phyloP scores from a whole-genome alignment of 1,139 yeast genomes.

The Ashbya aceris region DNA sequence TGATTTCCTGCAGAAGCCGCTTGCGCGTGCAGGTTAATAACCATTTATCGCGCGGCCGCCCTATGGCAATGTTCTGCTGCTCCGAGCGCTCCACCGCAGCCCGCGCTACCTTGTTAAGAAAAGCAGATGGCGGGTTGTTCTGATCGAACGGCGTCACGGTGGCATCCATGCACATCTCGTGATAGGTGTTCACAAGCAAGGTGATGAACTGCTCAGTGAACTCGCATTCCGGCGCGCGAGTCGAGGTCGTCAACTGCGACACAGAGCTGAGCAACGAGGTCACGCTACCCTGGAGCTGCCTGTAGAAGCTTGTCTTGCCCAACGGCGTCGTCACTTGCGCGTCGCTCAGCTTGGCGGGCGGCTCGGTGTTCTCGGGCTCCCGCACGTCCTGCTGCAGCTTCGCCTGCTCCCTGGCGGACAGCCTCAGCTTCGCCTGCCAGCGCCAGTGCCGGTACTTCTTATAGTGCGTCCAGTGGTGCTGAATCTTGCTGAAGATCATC shows the following conservation, averaged over 20 bases:
- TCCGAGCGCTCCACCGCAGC: slow-evolving; percentile 22
- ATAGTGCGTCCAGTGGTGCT: no score
- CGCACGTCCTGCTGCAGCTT: no score
- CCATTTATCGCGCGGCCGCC: slow-evolving; percentile 21
- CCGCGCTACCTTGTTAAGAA: slow-evolving; percentile 26
- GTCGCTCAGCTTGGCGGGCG: not conserved
- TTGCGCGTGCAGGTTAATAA: slow-evolving; percentile 23
- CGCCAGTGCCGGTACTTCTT: no score
- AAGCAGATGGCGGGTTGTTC: slow-evolving; percentile 29
- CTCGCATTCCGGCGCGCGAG: slow-evolving; percentile 1
- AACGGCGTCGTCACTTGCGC: not conserved
- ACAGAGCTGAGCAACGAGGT: slow-evolving; percentile 24
- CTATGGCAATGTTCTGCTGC: slow-evolving; percentile 18
- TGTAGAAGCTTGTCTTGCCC: slow-evolving; percentile 1
- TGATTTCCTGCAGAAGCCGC: slow-evolving; percentile 22
- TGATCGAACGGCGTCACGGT: slow-evolving; percentile 30
- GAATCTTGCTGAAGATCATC: no score
- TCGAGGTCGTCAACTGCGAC: slow-evolving; percentile 15
- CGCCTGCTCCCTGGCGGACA: no score
- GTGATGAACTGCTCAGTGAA: slow-evolving; percentile 22
- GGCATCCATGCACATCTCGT: slow-evolving; percentile 25
- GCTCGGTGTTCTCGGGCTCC: not conserved
- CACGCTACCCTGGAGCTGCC: slow-evolving; percentile 16
- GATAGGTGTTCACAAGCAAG: slow-evolving; percentile 25
- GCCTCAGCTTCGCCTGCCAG: no score